These are phyloP conservation scores for Oldenlandia corymbosa DNA, from an alignment of 257 asterid species.

Conservation along the genomic window DNA sequence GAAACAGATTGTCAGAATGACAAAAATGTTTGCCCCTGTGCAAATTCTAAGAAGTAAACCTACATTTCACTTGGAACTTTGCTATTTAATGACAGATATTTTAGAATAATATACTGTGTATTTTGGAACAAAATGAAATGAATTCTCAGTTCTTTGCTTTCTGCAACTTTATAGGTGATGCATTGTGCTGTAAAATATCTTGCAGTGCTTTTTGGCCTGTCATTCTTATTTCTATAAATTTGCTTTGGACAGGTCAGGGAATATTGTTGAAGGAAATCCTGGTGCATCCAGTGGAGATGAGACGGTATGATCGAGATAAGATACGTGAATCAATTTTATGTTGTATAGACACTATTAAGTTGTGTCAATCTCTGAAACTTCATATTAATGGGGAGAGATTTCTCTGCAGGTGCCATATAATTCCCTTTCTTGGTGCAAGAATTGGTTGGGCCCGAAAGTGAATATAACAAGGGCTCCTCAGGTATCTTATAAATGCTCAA, in stretches of 20 bases:
- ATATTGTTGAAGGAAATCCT: conserved; percentile 85
- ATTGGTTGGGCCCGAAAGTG: conserved; percentile 87
- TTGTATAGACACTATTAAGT: background rate
- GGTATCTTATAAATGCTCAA: conserved; percentile 34
- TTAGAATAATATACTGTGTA: background rate
- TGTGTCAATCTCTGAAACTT: conserved; percentile 8
- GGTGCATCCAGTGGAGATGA: conserved; percentile 93
- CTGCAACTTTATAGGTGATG: background rate
- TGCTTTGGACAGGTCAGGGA: conserved; percentile 72
- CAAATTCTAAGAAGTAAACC: background rate
- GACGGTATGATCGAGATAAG: conserved; percentile 56
- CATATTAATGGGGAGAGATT: conserved; percentile 17
- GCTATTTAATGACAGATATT: background rate
- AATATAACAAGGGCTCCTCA: conserved; percentile 98
- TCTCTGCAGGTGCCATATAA: conserved; percentile 73
- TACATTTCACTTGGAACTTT: background rate
- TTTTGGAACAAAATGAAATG: background rate
- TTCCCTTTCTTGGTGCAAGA: conserved; percentile 99
- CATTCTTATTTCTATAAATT: conserved; percentile 7
- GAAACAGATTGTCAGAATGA: background rate
- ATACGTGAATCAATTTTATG: conserved; percentile 2
- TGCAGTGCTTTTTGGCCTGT: background rate
- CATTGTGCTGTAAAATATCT: background rate
- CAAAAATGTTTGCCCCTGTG: background rate
- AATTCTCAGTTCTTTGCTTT: background rate